Evolutionary conservation across 2,329 filamentous ascomycete species (phyloP).

Genomic region (Stemphylium beticola): DNA sequence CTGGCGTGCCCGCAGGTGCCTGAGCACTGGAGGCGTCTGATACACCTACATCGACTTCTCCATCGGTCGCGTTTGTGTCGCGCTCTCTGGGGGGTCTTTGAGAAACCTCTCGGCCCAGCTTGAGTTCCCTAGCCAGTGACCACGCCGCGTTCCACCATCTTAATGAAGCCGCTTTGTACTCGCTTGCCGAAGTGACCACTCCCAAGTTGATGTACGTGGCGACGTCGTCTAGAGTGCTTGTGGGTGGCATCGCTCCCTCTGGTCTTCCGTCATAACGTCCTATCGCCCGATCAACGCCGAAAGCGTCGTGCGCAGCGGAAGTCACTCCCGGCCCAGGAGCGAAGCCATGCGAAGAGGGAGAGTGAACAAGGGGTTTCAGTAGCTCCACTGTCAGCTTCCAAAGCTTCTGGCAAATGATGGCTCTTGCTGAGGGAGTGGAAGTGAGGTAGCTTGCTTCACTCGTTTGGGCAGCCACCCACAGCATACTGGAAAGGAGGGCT

Average conservation of each 20-base stretch:
- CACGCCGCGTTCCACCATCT: conserved; percentile 95
- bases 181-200: conserved; percentile 87
- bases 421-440: conserved; percentile 78
- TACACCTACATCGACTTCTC: conserved; percentile 47
- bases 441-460: conserved; percentile 87
- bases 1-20: conserved; percentile 37
- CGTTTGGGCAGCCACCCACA: conserved; percentile 94
- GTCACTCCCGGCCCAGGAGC: conserved; percentile 65
- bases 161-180: conserved; percentile 81
- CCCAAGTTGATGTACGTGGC: conserved; percentile 90
- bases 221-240: conserved; percentile 83
- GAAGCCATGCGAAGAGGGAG: conserved; percentile 62
- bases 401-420: conserved; percentile 84
- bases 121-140: conserved; percentile 85
- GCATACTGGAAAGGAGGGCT: conserved; percentile 86
- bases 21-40: conserved; percentile 36
- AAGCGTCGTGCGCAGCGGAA: conserved; percentile 76
- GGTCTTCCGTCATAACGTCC: conserved; percentile 53
- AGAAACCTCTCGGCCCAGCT: conserved; percentile 83
- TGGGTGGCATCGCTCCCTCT: conserved; percentile 54
- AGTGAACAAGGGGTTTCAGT: conserved; percentile 87
- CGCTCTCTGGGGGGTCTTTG: conserved; percentile 56
- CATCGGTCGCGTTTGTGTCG: conserved; percentile 38
- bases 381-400: conserved; percentile 84
- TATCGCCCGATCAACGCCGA: conserved; percentile 73